These are phyloP conservation scores for Mycena olivaceomarginata DNA, from an alignment of 768 basidiomycete species.

Conservation along the genomic window DNA sequence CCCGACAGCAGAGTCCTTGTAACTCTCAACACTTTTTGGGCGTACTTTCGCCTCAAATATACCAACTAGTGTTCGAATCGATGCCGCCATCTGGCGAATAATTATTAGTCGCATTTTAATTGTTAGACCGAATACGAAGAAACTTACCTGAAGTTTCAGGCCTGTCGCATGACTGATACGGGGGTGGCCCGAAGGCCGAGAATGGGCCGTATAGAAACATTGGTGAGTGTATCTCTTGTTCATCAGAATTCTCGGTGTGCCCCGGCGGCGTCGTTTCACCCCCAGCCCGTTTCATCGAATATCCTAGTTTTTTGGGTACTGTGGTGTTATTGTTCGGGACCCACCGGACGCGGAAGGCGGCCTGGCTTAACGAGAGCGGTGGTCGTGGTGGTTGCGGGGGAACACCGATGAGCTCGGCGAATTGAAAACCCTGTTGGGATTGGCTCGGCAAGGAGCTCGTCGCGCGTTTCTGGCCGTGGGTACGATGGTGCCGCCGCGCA, in stretches of 20 bases:
- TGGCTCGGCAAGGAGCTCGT: not conserved
- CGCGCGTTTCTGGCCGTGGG: constrained; percentile 73
- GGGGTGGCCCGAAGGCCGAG: not conserved
- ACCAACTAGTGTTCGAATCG: too few species aligned
- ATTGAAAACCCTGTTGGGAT: constrained; percentile 6
- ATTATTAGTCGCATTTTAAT: too few species aligned
- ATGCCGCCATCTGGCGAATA: too few species aligned
- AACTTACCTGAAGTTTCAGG: not conserved
- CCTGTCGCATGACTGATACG: too few species aligned
- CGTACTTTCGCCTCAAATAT: not conserved
- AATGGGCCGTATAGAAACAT: constrained; percentile 6
- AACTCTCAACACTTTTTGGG: not conserved
- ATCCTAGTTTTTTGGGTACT: not conserved
- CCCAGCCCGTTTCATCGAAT: not conserved
- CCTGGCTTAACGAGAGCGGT: constrained; percentile 6
- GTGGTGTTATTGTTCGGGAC: constrained; percentile 4
- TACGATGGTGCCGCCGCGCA: constrained; percentile 86
- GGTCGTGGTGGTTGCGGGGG: constrained; percentile 1
- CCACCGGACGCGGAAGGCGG: constrained; percentile 33
- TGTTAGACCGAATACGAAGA: too few species aligned
- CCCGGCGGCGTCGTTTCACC: not conserved
- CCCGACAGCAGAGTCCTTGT: not conserved
- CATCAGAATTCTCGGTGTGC: not conserved
- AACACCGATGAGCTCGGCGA: not conserved
- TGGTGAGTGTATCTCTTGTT: not conserved